A percentile compares a stretch with the other conserved stretches of the same genome.
phyloP scores from a whole-genome alignment of 129 eudicot genomes.

The Apium graveolens region DNA sequence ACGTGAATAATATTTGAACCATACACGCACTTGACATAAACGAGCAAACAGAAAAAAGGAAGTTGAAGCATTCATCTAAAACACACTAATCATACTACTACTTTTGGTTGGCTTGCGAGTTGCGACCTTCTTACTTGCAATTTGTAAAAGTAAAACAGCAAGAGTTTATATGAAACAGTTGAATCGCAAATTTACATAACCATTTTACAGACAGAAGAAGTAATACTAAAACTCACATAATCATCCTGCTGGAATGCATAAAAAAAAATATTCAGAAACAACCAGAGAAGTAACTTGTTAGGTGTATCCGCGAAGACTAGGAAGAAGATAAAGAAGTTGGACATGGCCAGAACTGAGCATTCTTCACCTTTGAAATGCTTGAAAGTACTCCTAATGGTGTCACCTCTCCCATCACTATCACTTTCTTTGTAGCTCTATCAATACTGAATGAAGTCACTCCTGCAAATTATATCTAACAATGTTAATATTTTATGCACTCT shows the following conservation, averaged over 20 bases:
- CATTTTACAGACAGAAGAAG: neutral
- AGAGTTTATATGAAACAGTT: neutral
- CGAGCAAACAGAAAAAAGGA: neutral
- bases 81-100: neutral
- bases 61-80: neutral
- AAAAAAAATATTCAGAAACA: neutral
- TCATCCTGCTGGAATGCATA: neutral
- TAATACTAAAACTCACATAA: neutral
- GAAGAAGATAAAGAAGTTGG: constrained; percentile 30
- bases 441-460: constrained; percentile 55
- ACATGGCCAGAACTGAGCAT: constrained; percentile 56
- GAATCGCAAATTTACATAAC: neutral
- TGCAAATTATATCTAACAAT: constrained; percentile 18
- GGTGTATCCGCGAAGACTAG: constrained; percentile 10
- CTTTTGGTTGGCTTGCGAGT: neutral
- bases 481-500: too few species aligned
- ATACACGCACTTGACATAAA: neutral
- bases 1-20: neutral
- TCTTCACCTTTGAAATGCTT: constrained; percentile 59
- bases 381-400: constrained; percentile 43
- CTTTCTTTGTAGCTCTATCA: constrained; percentile 52
- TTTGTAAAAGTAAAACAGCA: neutral
- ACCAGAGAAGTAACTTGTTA: neutral
- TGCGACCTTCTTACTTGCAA: neutral
- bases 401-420: constrained; percentile 42